These are phyloP conservation scores for Phytophthora crassamura DNA, from an alignment of 352 stramenopile species.

Conservation along the genomic window DNA sequence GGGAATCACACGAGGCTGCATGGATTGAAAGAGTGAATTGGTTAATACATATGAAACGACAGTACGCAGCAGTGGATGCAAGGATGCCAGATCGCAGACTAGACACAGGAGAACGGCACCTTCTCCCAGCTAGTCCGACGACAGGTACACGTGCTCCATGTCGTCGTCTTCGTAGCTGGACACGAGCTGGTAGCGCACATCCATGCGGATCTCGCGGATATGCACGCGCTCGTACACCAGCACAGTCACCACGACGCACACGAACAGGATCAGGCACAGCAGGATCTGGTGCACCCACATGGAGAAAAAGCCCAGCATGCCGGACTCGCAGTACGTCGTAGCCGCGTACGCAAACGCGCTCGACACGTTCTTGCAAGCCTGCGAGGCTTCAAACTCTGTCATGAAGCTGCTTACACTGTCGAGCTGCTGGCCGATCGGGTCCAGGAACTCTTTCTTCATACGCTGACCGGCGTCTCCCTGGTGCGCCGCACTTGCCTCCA, in stretches of 20 bases:
- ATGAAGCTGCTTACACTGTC: slow-evolving; percentile 35
- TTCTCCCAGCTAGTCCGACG: slow-evolving; percentile 47
- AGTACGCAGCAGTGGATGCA: slow-evolving; percentile 24
- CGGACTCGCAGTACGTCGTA: slow-evolving; percentile 77
- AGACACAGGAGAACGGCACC: background rate
- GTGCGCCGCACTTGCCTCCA: slow-evolving; percentile 58
- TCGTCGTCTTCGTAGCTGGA: slow-evolving; percentile 84
- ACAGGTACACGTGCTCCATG: slow-evolving; percentile 84
- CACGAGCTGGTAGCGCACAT: slow-evolving; percentile 78
- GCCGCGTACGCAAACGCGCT: slow-evolving; percentile 55
- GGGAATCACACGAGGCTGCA: background rate
- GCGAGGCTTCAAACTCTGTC: slow-evolving; percentile 46
- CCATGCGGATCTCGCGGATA: slow-evolving; percentile 57
- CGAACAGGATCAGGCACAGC: slow-evolving; percentile 79
- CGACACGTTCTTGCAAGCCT: slow-evolving; percentile 60
- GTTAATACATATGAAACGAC: slow-evolving; percentile 28
- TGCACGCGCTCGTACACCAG: slow-evolving; percentile 84
- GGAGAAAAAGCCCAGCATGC: slow-evolving; percentile 84
- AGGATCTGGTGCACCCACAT: slow-evolving; percentile 89
- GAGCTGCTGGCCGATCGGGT: slow-evolving; percentile 69
- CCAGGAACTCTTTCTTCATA: slow-evolving; percentile 79
- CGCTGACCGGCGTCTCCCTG: slow-evolving; percentile 58
- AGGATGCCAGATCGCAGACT: slow-evolving; percentile 10
- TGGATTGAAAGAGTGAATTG: slow-evolving; percentile 4
- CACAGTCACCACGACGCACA: slow-evolving; percentile 72